Base-by-base conservation (phyloP, 768 basidiomycete species). In the Xerocomus brunneocitrinus region DNA sequence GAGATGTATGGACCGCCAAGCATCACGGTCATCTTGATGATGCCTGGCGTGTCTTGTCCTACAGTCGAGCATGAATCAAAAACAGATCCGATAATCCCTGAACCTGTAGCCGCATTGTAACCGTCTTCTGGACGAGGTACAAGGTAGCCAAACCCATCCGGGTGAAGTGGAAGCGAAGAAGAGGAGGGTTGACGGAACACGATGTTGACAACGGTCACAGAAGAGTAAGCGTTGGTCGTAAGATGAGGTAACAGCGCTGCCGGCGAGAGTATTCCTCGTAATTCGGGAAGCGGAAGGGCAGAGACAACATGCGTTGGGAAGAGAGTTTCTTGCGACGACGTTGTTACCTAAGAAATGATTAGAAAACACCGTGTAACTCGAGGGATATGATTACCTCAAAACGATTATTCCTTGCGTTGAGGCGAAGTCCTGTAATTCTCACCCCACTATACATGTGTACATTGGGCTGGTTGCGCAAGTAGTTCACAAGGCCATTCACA, bases 91-190 rank as follows among this genome's bases (percentile, higher is more conserved):
- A 98, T 78, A 19, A 89, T 78, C 4, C 82, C 80, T 10, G 76
- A 67, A 45, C 68, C 58, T 32, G 67, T 61, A 5, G 60, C 48
- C 24, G 54, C 49, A n/a, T 69, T 62, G 58, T 89, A 87, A 22
- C 76, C 85, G 5, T 67, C 67, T 31, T 70, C 71, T 0, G 88
- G 83, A 14, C 94, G 88, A 0, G 95, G 93, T 49, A 97, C 79
- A 63, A 99, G 85, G 73, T 94, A 98, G 8, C 95, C 95, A 66
- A 98, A 99, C 4, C 95, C 95, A 2, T 78, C 76, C 0, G 93
- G 92, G 60, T 92, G 87, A 46, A 95, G 76, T 24, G 66, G 61
- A 24, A 66, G 53, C 52, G 71, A 63, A 34, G 60, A 49, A 24
- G 73, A 67, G 30, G 79, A 65, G 57, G 66, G 50, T 30, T 67